Conservation (phyloP, 352 stramenopile genomes). For the Pythium rishiriense region DNA sequence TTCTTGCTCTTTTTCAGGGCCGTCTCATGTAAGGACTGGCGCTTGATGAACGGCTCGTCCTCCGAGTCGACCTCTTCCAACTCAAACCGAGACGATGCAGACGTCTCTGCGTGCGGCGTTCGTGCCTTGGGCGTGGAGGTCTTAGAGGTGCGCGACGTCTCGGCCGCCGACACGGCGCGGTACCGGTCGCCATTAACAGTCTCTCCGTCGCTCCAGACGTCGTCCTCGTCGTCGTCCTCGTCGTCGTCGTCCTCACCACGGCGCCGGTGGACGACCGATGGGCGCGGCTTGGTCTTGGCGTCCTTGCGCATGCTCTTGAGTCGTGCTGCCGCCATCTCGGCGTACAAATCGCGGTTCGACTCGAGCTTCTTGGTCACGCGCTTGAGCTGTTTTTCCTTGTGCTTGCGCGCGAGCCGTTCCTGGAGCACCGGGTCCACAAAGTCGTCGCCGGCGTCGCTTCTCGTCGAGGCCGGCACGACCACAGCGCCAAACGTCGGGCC, state of each 20-base stretch:
- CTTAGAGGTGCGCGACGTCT: background rate
- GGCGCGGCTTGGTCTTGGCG: conserved; percentile 42
- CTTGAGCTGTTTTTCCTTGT: conserved; percentile 56
- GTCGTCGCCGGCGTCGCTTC: conserved; percentile 35
- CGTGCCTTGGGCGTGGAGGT: background rate
- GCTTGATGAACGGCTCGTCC: conserved; percentile 15
- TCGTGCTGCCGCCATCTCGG: conserved; percentile 66
- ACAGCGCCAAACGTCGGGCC: conserved; percentile 53
- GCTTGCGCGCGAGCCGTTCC: conserved; percentile 42
- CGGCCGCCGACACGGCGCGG: conserved; percentile 26
- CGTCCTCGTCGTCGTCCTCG: conserved; percentile 17
- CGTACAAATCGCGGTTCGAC: conserved; percentile 69
- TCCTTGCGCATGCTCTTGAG: conserved; percentile 64
- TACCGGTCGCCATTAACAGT: conserved; percentile 8
- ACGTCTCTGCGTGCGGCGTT: background rate
- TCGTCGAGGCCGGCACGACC: conserved; percentile 27
- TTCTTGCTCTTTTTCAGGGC: conserved; percentile 12
- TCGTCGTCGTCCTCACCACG: conserved; percentile 24
- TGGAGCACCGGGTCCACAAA: conserved; percentile 56
- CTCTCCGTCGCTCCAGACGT: conserved; percentile 4
- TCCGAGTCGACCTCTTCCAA: conserved; percentile 28
- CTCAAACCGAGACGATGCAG: conserved; percentile 10
- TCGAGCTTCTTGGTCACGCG: conserved; percentile 67
- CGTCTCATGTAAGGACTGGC: conserved; percentile 2
- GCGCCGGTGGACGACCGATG: conserved; percentile 33